Conservation (phyloP, 805 yeast species). For the Starmera caribaea region DNA sequence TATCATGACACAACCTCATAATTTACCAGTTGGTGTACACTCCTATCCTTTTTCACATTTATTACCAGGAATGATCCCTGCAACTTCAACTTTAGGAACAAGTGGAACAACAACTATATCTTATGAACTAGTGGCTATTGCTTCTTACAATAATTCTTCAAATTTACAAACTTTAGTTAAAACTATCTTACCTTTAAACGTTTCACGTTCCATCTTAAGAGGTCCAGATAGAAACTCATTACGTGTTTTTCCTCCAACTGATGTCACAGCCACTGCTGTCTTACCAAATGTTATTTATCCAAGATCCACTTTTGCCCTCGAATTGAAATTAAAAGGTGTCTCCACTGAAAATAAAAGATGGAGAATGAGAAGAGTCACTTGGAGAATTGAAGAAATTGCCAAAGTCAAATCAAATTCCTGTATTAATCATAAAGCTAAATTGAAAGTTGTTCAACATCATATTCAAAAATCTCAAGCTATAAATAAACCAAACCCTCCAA, state of each 20-base stretch:
- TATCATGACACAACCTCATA: conserved; percentile 48
- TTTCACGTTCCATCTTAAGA: conserved; percentile 67
- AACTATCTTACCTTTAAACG: conserved; percentile 52
- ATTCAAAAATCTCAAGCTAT: conserved; percentile 19
- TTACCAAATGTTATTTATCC: conserved; percentile 88
- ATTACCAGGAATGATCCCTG: conserved; percentile 81
- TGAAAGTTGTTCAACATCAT: conserved; percentile 34
- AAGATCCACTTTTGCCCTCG: conserved; percentile 75
- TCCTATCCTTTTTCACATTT: conserved; percentile 89
- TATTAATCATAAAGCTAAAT: conserved; percentile 40
- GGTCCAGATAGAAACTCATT: conserved; percentile 82
- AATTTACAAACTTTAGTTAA: conserved; percentile 27
- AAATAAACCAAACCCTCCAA: conserved; percentile 16
- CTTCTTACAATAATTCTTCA: conserved; percentile 29
- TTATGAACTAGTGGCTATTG: conserved; percentile 67
- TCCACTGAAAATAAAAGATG: conserved; percentile 55
- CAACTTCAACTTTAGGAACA: conserved; percentile 54
- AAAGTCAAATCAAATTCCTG: conserved; percentile 54
- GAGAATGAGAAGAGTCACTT: conserved; percentile 83
- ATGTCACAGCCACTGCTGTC: conserved; percentile 76
- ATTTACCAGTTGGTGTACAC: conserved; percentile 61
- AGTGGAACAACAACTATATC: conserved; percentile 41
- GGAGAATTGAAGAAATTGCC: conserved; percentile 85
- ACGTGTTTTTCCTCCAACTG: conserved; percentile 93
- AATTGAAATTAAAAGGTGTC: conserved; percentile 70